phyloP scores from a whole-genome alignment of 805 yeast species.

The Starmera amethionina region DNA sequence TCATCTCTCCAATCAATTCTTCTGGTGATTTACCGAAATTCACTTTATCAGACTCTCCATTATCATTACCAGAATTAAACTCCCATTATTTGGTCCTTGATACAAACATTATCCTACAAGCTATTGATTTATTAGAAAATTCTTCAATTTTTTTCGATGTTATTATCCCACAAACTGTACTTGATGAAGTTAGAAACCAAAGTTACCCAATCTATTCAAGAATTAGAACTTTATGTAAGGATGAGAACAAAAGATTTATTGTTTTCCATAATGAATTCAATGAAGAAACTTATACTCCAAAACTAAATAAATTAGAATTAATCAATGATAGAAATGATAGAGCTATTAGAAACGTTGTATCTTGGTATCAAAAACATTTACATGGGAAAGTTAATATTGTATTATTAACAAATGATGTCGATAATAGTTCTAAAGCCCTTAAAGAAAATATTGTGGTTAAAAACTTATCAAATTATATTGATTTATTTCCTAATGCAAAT shows the following conservation, averaged over 20 bases:
- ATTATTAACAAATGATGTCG: constrained; percentile 69
- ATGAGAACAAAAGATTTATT: constrained; percentile 71
- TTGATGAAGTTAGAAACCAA: constrained; percentile 85
- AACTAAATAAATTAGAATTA: constrained; percentile 51
- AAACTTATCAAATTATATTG: constrained; percentile 62
- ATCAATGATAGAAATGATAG: constrained; percentile 89
- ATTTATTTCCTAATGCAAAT: constrained; percentile 57
- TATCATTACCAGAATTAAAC: constrained; percentile 36
- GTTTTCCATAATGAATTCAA: constrained; percentile 92
- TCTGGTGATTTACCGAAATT: constrained; percentile 57
- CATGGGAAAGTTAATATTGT: constrained; percentile 34
- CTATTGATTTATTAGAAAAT: constrained; percentile 84
- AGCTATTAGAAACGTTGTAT: constrained; percentile 67
- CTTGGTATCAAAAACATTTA: constrained; percentile 68
- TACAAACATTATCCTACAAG: constrained; percentile 79
- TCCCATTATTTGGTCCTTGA: constrained; percentile 81
- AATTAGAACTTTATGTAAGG: constrained; percentile 63
- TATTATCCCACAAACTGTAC: constrained; percentile 87
- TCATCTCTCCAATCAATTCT: constrained; percentile 46
- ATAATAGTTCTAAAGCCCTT: constrained; percentile 48
- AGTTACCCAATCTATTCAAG: constrained; percentile 85
- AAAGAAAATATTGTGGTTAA: constrained; percentile 43
- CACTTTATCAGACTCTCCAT: constrained; percentile 55
- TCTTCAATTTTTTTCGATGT: constrained; percentile 75
- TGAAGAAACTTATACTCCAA: constrained; percentile 53